Conservation (phyloP, 805 yeast species). For the Candida verbasci region DNA sequence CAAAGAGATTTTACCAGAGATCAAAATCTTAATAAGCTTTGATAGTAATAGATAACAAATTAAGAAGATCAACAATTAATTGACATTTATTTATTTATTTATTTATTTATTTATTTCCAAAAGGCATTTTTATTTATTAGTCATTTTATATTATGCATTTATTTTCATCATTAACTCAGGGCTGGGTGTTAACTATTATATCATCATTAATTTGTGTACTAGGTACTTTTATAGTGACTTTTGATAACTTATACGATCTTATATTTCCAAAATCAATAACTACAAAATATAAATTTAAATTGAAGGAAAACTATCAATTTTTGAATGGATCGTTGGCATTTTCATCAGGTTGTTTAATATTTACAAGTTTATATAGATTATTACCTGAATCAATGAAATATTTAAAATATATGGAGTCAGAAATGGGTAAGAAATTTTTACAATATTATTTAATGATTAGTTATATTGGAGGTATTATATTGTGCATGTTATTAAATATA, state of each 20-base stretch:
- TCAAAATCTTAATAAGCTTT: too few relatives aligned
- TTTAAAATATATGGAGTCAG: conserved; percentile 19
- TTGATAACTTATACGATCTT: conserved; percentile 49
- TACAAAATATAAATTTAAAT: conserved; percentile 41
- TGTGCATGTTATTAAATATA: conserved; percentile 59
- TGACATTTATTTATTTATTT: too few relatives aligned
- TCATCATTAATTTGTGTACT: conserved; percentile 67
- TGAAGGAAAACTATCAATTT: conserved; percentile 58
- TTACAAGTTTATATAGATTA: conserved; percentile 73
- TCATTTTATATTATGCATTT: not conserved
- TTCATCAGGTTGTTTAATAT: conserved; percentile 75
- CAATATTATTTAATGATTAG: conserved; percentile 41
- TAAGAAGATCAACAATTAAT: too few relatives aligned
- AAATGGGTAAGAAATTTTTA: conserved; percentile 11
- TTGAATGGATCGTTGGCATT: conserved; percentile 72
- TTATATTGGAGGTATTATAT: conserved; percentile 53
- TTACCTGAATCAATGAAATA: conserved; percentile 64
- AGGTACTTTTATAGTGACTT: conserved; percentile 66
- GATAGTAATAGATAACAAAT: too few relatives aligned
- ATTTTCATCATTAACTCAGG: conserved; percentile 31
- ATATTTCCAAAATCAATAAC: conserved; percentile 40
- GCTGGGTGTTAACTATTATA: conserved; percentile 61
- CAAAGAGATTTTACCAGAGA: too few relatives aligned
- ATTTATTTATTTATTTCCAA: too few relatives aligned
- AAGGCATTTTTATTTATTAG: not conserved